Percentiles rank a stretch among this genome's conserved stretches.
Evolutionary conservation across 2,329 filamentous ascomycete genomes (phyloP).

Genomic region (Myotisia sp.): DNA sequence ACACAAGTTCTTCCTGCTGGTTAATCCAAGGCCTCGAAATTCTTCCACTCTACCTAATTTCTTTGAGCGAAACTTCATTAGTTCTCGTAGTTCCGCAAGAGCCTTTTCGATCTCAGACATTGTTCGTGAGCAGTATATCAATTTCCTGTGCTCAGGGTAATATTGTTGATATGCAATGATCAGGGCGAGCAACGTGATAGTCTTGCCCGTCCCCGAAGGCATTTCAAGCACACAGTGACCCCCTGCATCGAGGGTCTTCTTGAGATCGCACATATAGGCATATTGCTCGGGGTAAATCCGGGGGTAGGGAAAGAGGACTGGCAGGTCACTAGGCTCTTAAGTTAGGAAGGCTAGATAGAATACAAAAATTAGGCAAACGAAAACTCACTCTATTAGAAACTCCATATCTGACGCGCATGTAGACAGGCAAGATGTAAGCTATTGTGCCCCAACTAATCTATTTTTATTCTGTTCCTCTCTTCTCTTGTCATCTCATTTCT

Average conservation of each 20-base stretch:
- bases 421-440: too few relatives aligned
- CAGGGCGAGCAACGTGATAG: constrained; percentile 81
- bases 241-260: constrained; percentile 77
- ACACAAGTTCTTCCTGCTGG: constrained; percentile 93
- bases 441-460: too few relatives aligned
- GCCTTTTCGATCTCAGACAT: constrained; percentile 99
- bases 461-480: too few relatives aligned
- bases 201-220: constrained; percentile 97
- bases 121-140: constrained; percentile 97
- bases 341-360: too few relatives aligned
- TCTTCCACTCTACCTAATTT: constrained; percentile 86
- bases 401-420: constrained; percentile 58
- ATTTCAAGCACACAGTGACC: constrained; percentile 97
- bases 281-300: constrained; percentile 62
- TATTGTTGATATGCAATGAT: constrained; percentile 95
- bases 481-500: too few relatives aligned
- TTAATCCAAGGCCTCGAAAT: constrained; percentile 79
- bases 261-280: constrained; percentile 74
- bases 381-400: constrained; percentile 57
- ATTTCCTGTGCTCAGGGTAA: constrained; percentile 82
- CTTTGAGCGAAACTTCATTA: constrained; percentile 89
- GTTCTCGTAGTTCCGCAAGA: constrained; percentile 69
- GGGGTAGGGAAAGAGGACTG: constrained; percentile 60
- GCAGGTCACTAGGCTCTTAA: constrained; percentile 41
- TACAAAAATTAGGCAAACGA: not conserved